Percentiles rank a stretch among this genome's conserved stretches.
Conservation (phyloP, 345 rosid genomes). For the Lepidium aucheri region DNA sequence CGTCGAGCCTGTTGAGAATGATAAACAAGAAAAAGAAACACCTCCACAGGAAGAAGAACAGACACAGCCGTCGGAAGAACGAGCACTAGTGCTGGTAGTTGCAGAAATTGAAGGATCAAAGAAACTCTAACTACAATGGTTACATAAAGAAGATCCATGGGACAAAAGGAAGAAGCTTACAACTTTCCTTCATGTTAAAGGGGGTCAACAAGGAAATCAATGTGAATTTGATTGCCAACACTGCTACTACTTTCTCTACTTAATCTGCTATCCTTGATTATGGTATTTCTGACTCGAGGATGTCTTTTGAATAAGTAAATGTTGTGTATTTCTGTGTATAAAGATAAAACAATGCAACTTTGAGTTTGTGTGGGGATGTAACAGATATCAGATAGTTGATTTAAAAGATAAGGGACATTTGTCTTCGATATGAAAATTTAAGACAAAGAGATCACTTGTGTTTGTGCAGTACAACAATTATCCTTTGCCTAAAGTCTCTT, state of each 20-base stretch:
- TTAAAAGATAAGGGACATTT: neutral
- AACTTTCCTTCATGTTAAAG: neutral
- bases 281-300: neutral
- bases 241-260: neutral
- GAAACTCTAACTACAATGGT: neutral
- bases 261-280: neutral
- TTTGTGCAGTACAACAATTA: conserved; percentile 14
- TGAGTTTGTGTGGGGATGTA: neutral
- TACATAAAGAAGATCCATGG: neutral
- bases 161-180: neutral
- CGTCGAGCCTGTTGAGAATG: conserved; percentile 18
- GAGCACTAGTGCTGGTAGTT: conserved; percentile 8
- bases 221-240: neutral
- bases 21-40: conserved; percentile 17
- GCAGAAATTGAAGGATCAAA: conserved; percentile 22
- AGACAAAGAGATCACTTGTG: conserved; percentile 13
- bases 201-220: neutral
- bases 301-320: neutral
- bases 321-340: neutral
- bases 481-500: conserved; percentile 14
- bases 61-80: conserved; percentile 17
- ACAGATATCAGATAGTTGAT: neutral
- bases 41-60: neutral
- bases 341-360: neutral
- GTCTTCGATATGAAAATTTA: conserved; percentile 3